phyloP scores from a whole-genome alignment of 1,139 yeast genomes.

The Taiozyma sp. region DNA sequence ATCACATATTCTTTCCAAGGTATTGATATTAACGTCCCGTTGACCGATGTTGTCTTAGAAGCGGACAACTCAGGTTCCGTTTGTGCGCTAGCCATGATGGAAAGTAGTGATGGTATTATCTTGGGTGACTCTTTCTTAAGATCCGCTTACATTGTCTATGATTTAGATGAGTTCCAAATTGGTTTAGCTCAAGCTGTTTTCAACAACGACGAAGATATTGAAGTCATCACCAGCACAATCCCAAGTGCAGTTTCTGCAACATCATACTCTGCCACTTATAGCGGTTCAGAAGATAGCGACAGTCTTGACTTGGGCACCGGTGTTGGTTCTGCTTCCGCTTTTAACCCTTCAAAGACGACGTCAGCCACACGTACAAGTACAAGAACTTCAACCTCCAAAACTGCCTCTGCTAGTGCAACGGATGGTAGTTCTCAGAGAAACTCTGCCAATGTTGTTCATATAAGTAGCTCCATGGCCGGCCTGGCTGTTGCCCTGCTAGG shows the following conservation, averaged over 20 bases:
- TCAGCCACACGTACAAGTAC: not conserved
- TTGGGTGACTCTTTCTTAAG: slow-evolving; percentile 77
- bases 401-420: not conserved
- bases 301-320: not conserved
- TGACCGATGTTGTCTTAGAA: slow-evolving; percentile 11
- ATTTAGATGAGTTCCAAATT: slow-evolving; percentile 60
- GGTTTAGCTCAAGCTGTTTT: slow-evolving; percentile 61
- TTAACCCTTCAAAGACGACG: not conserved
- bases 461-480: not conserved
- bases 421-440: not conserved
- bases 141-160: slow-evolving; percentile 73
- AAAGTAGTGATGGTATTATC: slow-evolving; percentile 30
- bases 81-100: slow-evolving; percentile 33
- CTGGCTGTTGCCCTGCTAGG: not conserved
- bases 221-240: slow-evolving; percentile 35
- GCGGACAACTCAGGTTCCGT: slow-evolving; percentile 12
- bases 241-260: slow-evolving; percentile 44
- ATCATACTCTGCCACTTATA: slow-evolving; percentile 22
- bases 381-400: not conserved
- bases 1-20: slow-evolving; percentile 51
- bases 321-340: not conserved
- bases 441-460: not conserved
- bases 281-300: slow-evolving; percentile 2
- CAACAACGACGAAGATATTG: slow-evolving; percentile 39
- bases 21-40: slow-evolving; percentile 34